phyloP scores from a whole-genome alignment of 164 flowering plant species.

The Piper betle region DNA sequence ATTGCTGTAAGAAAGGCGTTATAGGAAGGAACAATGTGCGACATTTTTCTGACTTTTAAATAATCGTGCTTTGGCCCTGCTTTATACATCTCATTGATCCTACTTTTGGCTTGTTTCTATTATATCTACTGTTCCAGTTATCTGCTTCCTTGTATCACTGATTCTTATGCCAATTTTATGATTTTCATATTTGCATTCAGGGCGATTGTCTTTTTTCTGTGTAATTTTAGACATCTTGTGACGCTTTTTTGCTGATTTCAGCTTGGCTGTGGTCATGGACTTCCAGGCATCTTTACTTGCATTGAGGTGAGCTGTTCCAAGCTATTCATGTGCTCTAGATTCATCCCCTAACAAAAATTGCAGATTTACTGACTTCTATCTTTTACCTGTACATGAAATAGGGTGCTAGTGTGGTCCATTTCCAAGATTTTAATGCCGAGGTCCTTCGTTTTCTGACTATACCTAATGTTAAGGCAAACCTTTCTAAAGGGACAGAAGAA shows the following conservation, averaged over 20 bases:
- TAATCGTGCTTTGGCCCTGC: not conserved
- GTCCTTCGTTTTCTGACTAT: conserved; percentile 74
- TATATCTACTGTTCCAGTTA: not conserved
- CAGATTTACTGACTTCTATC: not conserved
- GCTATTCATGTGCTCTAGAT: not conserved
- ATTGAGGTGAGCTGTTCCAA: conserved; percentile 41
- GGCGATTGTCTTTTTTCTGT: not conserved
- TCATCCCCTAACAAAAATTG: not conserved
- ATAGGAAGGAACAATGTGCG: too few species aligned
- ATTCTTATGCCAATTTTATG: not conserved
- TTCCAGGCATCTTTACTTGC: conserved; percentile 73
- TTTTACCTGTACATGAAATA: conserved; percentile 12
- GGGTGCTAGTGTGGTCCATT: conserved; percentile 74
- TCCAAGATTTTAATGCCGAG: conserved; percentile 95
- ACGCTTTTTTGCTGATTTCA: conserved; percentile 14
- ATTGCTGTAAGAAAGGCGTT: too few species aligned
- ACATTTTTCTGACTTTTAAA: not conserved
- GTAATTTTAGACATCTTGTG: not conserved
- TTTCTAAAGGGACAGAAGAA: conserved; percentile 12
- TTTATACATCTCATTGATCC: too few species aligned
- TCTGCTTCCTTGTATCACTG: not conserved
- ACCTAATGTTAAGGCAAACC: conserved; percentile 73
- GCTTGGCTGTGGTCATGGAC: conserved; percentile 96
- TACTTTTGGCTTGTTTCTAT: too few species aligned
- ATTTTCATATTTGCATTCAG: not conserved